phyloP scores from a whole-genome alignment of 2,329 filamentous ascomycete species.

The Phoma sp. region DNA sequence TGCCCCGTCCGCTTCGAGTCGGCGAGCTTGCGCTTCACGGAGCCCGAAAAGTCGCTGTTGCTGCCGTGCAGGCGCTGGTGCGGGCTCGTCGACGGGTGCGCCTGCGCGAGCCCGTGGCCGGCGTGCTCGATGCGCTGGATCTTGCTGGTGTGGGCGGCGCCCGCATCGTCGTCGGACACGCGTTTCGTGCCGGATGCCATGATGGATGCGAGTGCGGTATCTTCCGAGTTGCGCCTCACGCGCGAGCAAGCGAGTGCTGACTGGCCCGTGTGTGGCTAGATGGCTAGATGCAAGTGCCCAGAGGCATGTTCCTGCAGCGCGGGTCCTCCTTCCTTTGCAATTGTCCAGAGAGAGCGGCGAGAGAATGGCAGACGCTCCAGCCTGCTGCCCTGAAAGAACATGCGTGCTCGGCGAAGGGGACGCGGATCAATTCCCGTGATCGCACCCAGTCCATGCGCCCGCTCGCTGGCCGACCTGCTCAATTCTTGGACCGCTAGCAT shows the following conservation, averaged over 20 bases:
- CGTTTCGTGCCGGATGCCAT: constrained; percentile 32
- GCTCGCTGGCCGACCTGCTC: constrained; percentile 6
- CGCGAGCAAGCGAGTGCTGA: constrained; percentile 24
- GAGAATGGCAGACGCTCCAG: background rate
- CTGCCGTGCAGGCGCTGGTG: constrained; percentile 24
- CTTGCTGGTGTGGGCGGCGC: constrained; percentile 29
- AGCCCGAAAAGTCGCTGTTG: constrained; percentile 46
- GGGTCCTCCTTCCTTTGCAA: background rate
- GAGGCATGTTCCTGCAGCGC: background rate
- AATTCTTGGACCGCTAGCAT: constrained; percentile 2
- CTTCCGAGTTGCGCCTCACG: constrained; percentile 19
- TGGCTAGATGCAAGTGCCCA: background rate
- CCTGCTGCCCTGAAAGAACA: background rate
- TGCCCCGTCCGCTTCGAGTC: constrained; percentile 74
- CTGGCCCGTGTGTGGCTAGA: constrained; percentile 15
- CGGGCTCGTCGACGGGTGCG: constrained; percentile 3
- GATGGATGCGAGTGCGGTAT: constrained; percentile 20
- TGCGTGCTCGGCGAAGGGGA: constrained; percentile 12
- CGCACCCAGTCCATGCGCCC: constrained; percentile 16
- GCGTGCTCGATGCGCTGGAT: constrained; percentile 46
- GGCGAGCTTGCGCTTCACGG: constrained; percentile 60
- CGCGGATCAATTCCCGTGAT: constrained; percentile 18
- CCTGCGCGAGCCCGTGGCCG: background rate
- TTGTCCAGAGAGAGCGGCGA: background rate
- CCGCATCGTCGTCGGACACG: constrained; percentile 23